Conservation (phyloP, 2,329 filamentous ascomycete species). For the Leptosphaerulina australis region DNA sequence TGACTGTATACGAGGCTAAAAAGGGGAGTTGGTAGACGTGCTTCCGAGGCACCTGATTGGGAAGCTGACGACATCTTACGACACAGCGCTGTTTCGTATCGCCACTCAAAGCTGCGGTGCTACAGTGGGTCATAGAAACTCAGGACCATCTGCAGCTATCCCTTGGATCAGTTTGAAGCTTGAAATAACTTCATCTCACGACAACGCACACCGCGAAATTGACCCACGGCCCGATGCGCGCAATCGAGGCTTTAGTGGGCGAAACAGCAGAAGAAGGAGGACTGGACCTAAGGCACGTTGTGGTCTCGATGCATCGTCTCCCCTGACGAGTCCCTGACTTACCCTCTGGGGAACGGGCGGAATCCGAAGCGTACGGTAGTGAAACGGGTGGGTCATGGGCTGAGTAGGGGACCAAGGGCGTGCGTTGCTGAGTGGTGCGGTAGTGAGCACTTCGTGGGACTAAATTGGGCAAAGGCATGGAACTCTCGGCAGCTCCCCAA, state of each 20-base stretch:
- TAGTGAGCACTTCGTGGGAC: slow-evolving; percentile 20
- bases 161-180: slow-evolving; percentile 21
- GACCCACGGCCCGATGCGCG: slow-evolving; percentile 9
- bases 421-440: slow-evolving; percentile 17
- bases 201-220: slow-evolving; percentile 5
- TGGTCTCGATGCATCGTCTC: slow-evolving; percentile 19
- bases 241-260: slow-evolving; percentile 11
- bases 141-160: slow-evolving; percentile 15
- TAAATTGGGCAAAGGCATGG: slow-evolving; percentile 22
- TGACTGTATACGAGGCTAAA: slow-evolving; percentile 24
- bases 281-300: slow-evolving; percentile 23
- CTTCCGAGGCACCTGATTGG: slow-evolving; percentile 28
- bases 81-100: slow-evolving; percentile 40
- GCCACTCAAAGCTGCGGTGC: slow-evolving; percentile 35
- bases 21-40: slow-evolving; percentile 21
- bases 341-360: slow-evolving; percentile 23
- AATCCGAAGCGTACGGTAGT: slow-evolving; percentile 28
- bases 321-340: slow-evolving; percentile 25
- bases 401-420: slow-evolving; percentile 29
- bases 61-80: slow-evolving; percentile 38
- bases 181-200: slow-evolving; percentile 8
- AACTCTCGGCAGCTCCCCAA: slow-evolving; percentile 11
- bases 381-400: slow-evolving; percentile 38
- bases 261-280: slow-evolving; percentile 14
- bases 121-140: slow-evolving; percentile 31